Evolutionary conservation across 2,329 filamentous ascomycete genomes (phyloP).

Genomic region (Cryphonectria nitschkei): DNA sequence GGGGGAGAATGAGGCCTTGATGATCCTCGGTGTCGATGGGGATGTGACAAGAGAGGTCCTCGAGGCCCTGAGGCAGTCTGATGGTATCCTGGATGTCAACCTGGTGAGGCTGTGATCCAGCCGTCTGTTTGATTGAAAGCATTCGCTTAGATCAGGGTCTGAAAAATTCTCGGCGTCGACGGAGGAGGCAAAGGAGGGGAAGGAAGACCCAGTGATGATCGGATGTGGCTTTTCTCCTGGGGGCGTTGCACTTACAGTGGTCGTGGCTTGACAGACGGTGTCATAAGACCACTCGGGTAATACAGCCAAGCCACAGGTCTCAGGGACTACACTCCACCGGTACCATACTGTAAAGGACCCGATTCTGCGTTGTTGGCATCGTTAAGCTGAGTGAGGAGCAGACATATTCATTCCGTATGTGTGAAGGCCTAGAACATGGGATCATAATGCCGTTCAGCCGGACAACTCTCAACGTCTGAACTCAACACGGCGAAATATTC

Average conservation of each 20-base stretch:
- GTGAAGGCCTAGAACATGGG: not conserved
- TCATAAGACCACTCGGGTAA: not conserved
- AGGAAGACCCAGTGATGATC: not conserved
- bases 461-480: not conserved
- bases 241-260: not conserved
- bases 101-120: constrained; percentile 48
- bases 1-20: constrained; percentile 69
- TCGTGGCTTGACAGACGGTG: not conserved
- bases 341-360: not conserved
- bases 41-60: constrained; percentile 62
- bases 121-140: not conserved
- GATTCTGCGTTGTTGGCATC: not conserved
- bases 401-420: not conserved
- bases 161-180: not conserved
- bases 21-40: constrained; percentile 78
- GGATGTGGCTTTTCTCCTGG: not conserved
- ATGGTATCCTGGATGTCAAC: constrained; percentile 61
- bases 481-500: not conserved
- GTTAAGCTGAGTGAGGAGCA: not conserved
- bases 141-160: too few species aligned
- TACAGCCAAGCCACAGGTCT: not conserved
- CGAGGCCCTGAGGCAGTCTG: constrained; percentile 50
- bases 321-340: not conserved
- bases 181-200: not conserved
- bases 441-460: not conserved